A percentile compares a stretch with the other conserved stretches of the same genome.
These are phyloP conservation scores for Xanthoceras sorbifolium DNA, from an alignment of 345 rosid species.

Conservation along the genomic window DNA sequence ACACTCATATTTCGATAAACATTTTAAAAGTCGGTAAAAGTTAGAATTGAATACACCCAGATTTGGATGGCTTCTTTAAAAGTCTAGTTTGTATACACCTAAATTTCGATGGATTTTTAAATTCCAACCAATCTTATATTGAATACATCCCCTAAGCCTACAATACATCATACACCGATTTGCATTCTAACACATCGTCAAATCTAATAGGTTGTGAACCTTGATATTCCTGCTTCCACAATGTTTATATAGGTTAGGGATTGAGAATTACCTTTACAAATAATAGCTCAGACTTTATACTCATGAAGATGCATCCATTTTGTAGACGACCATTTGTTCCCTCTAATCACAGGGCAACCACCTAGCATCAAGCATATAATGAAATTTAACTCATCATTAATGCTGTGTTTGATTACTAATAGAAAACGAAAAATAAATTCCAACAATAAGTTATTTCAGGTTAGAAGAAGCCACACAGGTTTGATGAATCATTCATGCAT, in stretches of 20 bases:
- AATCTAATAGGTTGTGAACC: not conserved
- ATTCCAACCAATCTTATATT: no score
- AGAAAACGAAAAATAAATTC: not conserved
- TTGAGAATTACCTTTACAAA: slow-evolving; percentile 16
- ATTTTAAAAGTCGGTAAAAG: no score
- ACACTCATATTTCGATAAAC: no score
- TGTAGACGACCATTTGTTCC: slow-evolving; percentile 94
- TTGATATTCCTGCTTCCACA: not conserved
- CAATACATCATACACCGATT: not conserved
- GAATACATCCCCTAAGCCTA: no score
- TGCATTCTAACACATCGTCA: not conserved
- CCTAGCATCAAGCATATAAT: slow-evolving; percentile 41
- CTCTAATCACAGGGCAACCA: slow-evolving; percentile 87
- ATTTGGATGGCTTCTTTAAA: no score
- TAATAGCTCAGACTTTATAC: slow-evolving; percentile 45
- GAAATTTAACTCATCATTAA: not conserved
- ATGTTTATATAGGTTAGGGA: not conserved
- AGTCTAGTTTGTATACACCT: no score
- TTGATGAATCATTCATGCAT: no score
- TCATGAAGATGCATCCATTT: slow-evolving; percentile 90
- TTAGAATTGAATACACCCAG: no score
- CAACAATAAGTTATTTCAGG: not conserved
- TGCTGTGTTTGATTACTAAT: not conserved
- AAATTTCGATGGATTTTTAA: no score
- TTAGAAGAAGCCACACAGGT: not conserved